Evolutionary conservation across 1,284 basidiomycete species (phyloP).

Genomic region (Erythrobasidium hasegawianum): DNA sequence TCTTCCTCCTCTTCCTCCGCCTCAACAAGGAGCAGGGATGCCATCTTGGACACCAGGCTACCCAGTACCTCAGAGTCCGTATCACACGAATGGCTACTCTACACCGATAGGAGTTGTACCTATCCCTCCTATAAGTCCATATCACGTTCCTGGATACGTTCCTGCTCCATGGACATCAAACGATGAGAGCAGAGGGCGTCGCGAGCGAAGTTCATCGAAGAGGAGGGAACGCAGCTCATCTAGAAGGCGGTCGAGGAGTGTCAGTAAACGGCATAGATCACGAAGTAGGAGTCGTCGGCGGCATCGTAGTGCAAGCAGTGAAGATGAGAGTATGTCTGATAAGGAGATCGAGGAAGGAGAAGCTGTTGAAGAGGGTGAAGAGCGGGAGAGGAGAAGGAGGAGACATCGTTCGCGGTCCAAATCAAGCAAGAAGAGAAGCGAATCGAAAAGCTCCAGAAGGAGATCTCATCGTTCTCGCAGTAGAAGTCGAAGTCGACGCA

Average conservation of each 20-base stretch:
- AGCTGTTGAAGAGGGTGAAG: background rate
- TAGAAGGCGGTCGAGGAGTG: slow-evolving; percentile 6
- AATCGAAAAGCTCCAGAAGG: background rate
- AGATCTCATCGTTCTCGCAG: background rate
- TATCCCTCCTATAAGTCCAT: slow-evolving; percentile 8
- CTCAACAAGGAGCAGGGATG: background rate
- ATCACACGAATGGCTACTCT: background rate
- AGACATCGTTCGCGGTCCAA: background rate
- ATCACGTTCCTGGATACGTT: slow-evolving; percentile 2
- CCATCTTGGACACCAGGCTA: slow-evolving; percentile 5
- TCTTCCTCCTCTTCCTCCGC: slow-evolving; percentile 9
- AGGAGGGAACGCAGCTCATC: slow-evolving; percentile 16
- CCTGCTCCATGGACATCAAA: no score
- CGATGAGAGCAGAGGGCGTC: no score
- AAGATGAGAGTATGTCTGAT: background rate
- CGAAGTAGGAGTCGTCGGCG: slow-evolving; percentile 1
- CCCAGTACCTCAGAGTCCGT: slow-evolving; percentile 12
- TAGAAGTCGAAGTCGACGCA: background rate
- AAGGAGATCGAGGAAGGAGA: background rate
- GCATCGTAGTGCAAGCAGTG: background rate
- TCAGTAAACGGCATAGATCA: slow-evolving; percentile 8
- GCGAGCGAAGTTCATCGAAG: background rate
- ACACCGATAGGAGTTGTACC: slow-evolving; percentile 3
- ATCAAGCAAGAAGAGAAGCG: background rate
- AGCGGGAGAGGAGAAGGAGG: background rate